These are phyloP conservation scores for Verticillium albo-atrum DNA, from an alignment of 2,329 filamentous ascomycete genomes.

Conservation along the genomic window DNA sequence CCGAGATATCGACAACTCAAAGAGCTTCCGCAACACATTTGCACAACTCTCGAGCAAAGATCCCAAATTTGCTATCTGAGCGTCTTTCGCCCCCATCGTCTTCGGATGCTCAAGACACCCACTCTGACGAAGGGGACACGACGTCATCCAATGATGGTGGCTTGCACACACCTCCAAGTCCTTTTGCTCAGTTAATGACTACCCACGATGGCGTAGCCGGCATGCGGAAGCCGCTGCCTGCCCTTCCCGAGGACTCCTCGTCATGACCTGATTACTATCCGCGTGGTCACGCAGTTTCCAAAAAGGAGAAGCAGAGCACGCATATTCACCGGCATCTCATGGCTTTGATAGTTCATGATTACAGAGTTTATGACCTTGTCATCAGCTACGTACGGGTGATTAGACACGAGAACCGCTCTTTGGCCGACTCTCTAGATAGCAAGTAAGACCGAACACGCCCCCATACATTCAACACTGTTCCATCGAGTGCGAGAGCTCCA, in stretches of 20 bases:
- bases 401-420: not conserved
- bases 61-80: not conserved
- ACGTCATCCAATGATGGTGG: not conserved
- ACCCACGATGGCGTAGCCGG: not conserved
- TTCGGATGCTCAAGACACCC: not conserved
- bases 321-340: not conserved
- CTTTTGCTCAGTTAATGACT: not conserved
- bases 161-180: not conserved
- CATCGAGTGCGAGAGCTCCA: not conserved
- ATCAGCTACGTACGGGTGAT: not conserved
- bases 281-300: too few relatives aligned
- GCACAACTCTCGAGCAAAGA: not conserved
- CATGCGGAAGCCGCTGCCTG: conserved; percentile 37
- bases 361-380: not conserved
- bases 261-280: too few relatives aligned
- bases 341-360: not conserved
- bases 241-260: conserved; percentile 30
- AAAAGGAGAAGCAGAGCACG: too few relatives aligned
- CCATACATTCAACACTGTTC: not conserved
- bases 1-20: not conserved
- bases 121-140: not conserved
- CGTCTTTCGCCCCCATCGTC: not conserved
- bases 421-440: not conserved
- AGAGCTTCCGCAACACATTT: not conserved
- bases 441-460: not conserved